A percentile compares a stretch with the other conserved stretches of the same genome.
These are phyloP conservation scores for Ustilago bromivora DNA, from an alignment of 1,284 basidiomycete genomes.

Conservation along the genomic window DNA sequence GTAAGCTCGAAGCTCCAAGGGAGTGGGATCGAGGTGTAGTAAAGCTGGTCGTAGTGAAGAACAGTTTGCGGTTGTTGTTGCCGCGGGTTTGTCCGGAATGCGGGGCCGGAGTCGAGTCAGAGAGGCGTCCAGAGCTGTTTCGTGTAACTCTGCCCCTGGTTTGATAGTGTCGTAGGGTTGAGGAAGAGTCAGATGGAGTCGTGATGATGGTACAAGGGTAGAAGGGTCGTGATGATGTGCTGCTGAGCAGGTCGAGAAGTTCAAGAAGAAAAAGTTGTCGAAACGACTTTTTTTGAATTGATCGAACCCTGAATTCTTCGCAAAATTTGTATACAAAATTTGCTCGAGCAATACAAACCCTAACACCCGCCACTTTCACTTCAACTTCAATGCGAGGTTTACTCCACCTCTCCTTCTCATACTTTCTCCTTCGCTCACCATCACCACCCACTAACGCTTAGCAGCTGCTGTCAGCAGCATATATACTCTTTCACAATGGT, in stretches of 20 bases:
- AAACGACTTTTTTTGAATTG: conserved; percentile 7
- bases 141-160: background rate
- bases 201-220: background rate
- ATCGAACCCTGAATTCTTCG: conserved; percentile 28
- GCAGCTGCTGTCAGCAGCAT: background rate
- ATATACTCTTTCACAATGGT: conserved; percentile 19
- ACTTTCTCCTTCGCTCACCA: conserved; percentile 1
- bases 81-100: too few relatives aligned
- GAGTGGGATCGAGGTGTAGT: background rate
- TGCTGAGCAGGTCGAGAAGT: conserved; percentile 4
- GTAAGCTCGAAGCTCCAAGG: conserved; percentile 5
- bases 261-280: conserved; percentile 14
- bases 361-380: background rate
- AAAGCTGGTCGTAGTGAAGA: background rate
- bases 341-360: conserved; percentile 13
- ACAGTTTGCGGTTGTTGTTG: too few relatives aligned
- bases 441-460: background rate
- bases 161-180: background rate
- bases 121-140: background rate
- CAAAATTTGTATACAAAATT: conserved; percentile 27
- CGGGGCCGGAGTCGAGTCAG: too few relatives aligned
- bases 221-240: background rate
- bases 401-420: conserved; percentile 13
- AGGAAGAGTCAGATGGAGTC: background rate
- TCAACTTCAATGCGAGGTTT: background rate